Percentiles rank a stretch among this genome's conserved stretches.
Conservation (phyloP, 106 monocot genomes). For the Phalaenopsis equestris region DNA sequence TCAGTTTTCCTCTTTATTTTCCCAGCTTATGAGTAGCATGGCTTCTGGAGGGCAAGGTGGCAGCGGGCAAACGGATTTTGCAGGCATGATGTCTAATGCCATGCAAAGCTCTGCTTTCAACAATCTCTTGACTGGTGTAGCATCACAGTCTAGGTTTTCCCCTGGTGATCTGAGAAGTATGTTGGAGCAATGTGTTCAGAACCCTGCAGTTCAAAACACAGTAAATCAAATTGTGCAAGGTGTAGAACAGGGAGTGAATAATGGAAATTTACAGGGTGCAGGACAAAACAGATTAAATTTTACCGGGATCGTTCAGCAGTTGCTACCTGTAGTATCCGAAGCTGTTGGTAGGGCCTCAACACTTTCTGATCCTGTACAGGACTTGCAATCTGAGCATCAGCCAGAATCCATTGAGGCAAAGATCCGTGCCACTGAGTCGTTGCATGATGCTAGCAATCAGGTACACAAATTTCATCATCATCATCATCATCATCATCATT, state of each 20-base stretch:
- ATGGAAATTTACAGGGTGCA: constrained; percentile 15
- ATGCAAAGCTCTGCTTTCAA: constrained; percentile 44
- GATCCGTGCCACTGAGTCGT: neutral
- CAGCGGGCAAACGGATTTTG: constrained; percentile 23
- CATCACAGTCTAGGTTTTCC: constrained; percentile 43
- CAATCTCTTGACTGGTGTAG: constrained; percentile 43
- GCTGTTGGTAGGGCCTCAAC: constrained; percentile 39
- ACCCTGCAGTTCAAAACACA: constrained; percentile 30
- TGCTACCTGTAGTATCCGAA: constrained; percentile 93
- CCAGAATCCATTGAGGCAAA: constrained; percentile 5
- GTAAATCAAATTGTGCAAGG: constrained; percentile 36
- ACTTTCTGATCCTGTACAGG: constrained; percentile 6
- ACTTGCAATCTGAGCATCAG: constrained; percentile 14
- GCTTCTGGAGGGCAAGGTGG: constrained; percentile 15
- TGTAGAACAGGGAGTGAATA: constrained; percentile 26
- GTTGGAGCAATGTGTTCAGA: constrained; percentile 45
- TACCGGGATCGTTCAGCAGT: constrained; percentile 74
- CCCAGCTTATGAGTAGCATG: constrained; percentile 18
- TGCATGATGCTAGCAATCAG: constrained; percentile 13
- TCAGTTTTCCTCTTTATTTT: constrained; percentile 7
- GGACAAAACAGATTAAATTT: constrained; percentile 53
- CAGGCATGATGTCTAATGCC: constrained; percentile 40
- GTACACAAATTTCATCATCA: constrained; percentile 4
- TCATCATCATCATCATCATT: neutral
- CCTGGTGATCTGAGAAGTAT: constrained; percentile 34